These are phyloP conservation scores for Salinomyces thailandicus DNA, from an alignment of 2,329 filamentous ascomycete species.

Conservation along the genomic window DNA sequence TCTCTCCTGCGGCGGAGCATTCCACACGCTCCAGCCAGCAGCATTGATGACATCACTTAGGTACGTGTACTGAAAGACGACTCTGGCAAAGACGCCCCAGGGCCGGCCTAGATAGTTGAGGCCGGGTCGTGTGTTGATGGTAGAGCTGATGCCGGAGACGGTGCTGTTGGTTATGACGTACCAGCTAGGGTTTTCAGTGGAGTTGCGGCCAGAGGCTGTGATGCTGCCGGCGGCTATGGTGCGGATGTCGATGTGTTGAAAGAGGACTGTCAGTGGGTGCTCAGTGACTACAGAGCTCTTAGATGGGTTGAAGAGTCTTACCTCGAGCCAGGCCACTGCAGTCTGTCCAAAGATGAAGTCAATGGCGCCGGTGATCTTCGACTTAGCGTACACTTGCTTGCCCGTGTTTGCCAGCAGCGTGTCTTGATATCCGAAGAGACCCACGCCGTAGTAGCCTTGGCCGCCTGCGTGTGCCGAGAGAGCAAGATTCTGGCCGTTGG, in stretches of 20 bases:
- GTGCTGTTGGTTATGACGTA: constrained; percentile 47
- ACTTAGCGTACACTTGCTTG: constrained; percentile 45
- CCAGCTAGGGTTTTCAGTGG: constrained; percentile 28
- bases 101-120: constrained; percentile 44
- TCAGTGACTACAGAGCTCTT: no score
- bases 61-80: constrained; percentile 41
- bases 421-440: constrained; percentile 46
- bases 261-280: no score
- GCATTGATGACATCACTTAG: constrained; percentile 48
- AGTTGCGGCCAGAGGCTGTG: constrained; percentile 33
- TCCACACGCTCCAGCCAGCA: constrained; percentile 51
- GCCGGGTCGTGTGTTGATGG: constrained; percentile 17
- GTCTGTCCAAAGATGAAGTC: constrained; percentile 52
- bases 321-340: constrained; percentile 42
- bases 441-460: constrained; percentile 48
- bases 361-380: constrained; percentile 47
- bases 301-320: no score
- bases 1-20: constrained; percentile 31
- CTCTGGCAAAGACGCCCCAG: constrained; percentile 42
- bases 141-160: constrained; percentile 32
- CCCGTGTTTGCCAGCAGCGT: constrained; percentile 42
- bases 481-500: constrained; percentile 43
- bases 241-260: constrained; percentile 37
- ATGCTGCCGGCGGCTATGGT: constrained; percentile 38
- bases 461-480: constrained; percentile 40